Percentiles rank a stretch among this genome's conserved stretches.
phyloP scores from a whole-genome alignment of 2,329 filamentous ascomycete genomes.

The Helotiales sp. region DNA sequence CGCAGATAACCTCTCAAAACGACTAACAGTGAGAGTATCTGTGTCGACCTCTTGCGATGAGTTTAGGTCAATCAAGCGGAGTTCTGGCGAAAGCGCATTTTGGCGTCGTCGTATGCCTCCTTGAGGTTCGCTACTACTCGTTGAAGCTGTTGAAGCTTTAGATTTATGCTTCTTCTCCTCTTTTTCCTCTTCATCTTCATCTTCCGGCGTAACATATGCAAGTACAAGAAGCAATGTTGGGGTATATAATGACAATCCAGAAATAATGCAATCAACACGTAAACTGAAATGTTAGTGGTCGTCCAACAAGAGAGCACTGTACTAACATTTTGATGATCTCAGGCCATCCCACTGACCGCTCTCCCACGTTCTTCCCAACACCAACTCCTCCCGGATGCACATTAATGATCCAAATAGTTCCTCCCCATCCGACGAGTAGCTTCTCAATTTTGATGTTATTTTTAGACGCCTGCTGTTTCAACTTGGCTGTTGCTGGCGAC shows the following conservation, averaged over 20 bases:
- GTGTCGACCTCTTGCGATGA: constrained; percentile 84
- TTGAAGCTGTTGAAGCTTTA: constrained; percentile 46
- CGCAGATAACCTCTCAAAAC: constrained; percentile 81
- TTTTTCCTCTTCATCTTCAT: constrained; percentile 46
- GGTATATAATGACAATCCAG: constrained; percentile 94
- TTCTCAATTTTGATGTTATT: constrained; percentile 64
- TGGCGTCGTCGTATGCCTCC: constrained; percentile 69
- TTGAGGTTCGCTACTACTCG: constrained; percentile 56
- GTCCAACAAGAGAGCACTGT: neutral
- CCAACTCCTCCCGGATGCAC: constrained; percentile 75
- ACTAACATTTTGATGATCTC: constrained; percentile 92
- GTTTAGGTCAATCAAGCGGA: constrained; percentile 85
- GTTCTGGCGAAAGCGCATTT: constrained; percentile 81
- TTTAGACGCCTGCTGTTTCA: constrained; percentile 50
- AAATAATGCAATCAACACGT: constrained; percentile 96
- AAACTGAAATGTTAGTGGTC: constrained; percentile 55
- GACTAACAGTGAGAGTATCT: constrained; percentile 80
- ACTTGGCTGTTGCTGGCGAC: constrained; percentile 48
- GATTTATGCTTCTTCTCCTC: constrained; percentile 38
- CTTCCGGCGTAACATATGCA: constrained; percentile 79
- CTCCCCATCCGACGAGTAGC: constrained; percentile 91
- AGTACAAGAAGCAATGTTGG: constrained; percentile 87
- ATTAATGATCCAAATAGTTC: constrained; percentile 93
- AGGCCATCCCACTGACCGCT: constrained; percentile 74
- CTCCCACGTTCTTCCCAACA: constrained; percentile 65